phyloP scores from a whole-genome alignment of 805 yeast genomes.

The Ogataea paraovalis region DNA sequence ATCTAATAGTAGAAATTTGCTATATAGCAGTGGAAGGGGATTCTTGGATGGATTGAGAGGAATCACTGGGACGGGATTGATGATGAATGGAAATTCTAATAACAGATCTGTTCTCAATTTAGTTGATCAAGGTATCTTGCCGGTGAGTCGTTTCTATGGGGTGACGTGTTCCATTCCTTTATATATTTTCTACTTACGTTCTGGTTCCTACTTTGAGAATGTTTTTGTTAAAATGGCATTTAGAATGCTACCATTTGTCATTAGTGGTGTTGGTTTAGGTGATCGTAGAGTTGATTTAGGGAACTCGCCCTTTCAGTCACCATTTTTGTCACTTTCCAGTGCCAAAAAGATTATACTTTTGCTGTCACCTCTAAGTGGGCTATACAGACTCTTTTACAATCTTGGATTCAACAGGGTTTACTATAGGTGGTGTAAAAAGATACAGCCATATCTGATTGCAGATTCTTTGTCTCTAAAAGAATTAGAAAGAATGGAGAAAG shows the following conservation, averaged over 20 bases:
- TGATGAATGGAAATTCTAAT: not conserved
- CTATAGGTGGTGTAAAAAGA: slow-evolving; percentile 31
- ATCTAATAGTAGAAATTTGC: not conserved
- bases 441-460: slow-evolving; percentile 34
- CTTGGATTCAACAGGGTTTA: slow-evolving; percentile 32
- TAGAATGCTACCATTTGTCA: not conserved
- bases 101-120: not conserved
- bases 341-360: slow-evolving; percentile 14
- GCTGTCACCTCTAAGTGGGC: slow-evolving; percentile 14
- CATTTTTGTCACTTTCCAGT: slow-evolving; percentile 11
- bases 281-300: not conserved
- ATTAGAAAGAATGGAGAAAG: slow-evolving; percentile 30
- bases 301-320: slow-evolving; percentile 6
- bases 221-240: not conserved
- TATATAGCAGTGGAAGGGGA: not conserved
- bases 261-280: not conserved
- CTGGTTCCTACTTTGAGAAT: not conserved
- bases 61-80: not conserved
- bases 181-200: not conserved
- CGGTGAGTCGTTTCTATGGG: not conserved
- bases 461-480: slow-evolving; percentile 31
- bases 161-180: not conserved
- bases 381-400: slow-evolving; percentile 22
- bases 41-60: not conserved
- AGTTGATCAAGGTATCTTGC: not conserved